Percentiles rank a stretch among this genome's conserved stretches.
Evolutionary conservation across 257 asterid genomes (phyloP).

Genomic region (Nicotiana otophora): DNA sequence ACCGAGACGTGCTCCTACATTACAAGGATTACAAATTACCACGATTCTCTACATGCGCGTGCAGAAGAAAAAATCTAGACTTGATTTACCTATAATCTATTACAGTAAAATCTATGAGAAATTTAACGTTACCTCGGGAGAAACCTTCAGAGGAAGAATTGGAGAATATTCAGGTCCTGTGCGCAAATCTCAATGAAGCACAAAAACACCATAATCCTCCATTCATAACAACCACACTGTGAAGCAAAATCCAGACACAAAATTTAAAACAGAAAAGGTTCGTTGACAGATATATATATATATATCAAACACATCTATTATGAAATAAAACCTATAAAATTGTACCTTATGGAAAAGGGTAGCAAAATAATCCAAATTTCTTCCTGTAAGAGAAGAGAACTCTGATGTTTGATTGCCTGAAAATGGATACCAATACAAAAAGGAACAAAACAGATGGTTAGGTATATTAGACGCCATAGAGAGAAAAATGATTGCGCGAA

Average conservation of each 20-base stretch:
- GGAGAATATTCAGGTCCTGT: background rate
- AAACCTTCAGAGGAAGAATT: background rate
- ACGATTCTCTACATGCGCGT: conserved; percentile 14
- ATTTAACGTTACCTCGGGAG: conserved; percentile 29
- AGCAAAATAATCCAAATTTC: background rate
- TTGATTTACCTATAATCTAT: background rate
- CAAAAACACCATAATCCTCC: conserved; percentile 12
- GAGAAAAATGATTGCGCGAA: background rate
- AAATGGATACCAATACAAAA: background rate
- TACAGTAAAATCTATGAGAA: background rate
- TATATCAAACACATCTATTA: background rate
- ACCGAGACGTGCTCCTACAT: conserved; percentile 1
- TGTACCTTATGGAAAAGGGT: background rate
- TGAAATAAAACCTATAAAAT: background rate
- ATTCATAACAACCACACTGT: conserved; percentile 10
- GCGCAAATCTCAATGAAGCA: conserved; percentile 23
- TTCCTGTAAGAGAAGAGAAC: background rate
- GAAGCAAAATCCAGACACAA: background rate
- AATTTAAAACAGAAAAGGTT: background rate
- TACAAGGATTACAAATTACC: background rate
- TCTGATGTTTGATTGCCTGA: background rate
- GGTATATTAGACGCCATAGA: background rate
- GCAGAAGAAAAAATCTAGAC: conserved; percentile 16
- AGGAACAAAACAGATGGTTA: background rate
- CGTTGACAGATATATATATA: background rate